Conservation (phyloP, 179 eudicot species). For the Drosera spatulata region DNA sequence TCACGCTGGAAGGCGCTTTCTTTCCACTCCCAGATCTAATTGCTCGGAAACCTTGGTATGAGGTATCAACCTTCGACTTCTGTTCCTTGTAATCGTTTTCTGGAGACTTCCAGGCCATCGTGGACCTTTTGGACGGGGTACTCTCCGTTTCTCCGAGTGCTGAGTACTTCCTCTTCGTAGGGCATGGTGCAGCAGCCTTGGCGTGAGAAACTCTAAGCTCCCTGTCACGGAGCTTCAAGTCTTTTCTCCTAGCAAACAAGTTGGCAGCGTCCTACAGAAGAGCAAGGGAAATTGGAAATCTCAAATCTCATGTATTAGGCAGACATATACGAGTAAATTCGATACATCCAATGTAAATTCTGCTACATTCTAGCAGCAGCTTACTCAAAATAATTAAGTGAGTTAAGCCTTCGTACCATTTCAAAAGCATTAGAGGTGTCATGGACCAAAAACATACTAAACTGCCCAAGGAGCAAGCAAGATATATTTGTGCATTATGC, state of each 20-base stretch:
- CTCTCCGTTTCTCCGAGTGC: conserved; percentile 17
- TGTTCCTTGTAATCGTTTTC: conserved; percentile 13
- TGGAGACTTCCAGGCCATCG: conserved; percentile 16
- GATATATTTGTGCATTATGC: too few species aligned
- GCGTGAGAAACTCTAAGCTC: conserved; percentile 63
- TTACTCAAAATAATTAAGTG: too few species aligned
- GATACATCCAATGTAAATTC: too few species aligned
- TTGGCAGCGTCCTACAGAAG: conserved; percentile 85
- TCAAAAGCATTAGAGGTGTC: too few species aligned
- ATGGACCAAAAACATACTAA: too few species aligned
- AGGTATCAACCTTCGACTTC: conserved; percentile 18
- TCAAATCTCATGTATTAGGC: not conserved
- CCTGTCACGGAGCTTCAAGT: conserved; percentile 71
- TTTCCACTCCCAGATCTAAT: conserved; percentile 66
- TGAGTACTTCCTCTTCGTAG: conserved; percentile 43
- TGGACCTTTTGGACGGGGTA: conserved; percentile 29
- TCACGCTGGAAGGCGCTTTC: conserved; percentile 21
- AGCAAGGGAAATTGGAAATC: not conserved
- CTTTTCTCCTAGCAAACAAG: conserved; percentile 38
- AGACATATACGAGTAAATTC: not conserved
- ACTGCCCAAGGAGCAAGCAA: too few species aligned
- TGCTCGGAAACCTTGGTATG: conserved; percentile 76
- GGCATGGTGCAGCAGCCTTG: conserved; percentile 32
- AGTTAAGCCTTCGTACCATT: too few species aligned
- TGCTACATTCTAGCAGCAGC: too few species aligned